phyloP scores from a whole-genome alignment of 768 basidiomycete genomes.

The Pleurotus platypus region DNA sequence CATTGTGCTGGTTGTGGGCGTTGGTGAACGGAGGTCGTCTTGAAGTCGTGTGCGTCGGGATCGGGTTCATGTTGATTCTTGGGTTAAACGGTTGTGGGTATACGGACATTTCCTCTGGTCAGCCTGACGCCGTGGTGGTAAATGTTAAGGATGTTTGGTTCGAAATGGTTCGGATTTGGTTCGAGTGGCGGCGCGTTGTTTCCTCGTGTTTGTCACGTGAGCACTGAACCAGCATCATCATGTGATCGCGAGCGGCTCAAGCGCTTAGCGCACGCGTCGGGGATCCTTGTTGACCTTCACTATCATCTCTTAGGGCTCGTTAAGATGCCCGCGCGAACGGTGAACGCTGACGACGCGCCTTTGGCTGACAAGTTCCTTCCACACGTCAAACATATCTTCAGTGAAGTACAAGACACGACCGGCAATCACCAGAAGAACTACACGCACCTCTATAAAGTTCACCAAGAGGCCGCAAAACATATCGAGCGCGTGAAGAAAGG shows the following conservation, averaged over 20 bases:
- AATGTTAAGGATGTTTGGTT: constrained; percentile 3
- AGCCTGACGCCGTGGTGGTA: constrained; percentile 5
- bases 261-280: no score
- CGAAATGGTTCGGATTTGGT: constrained; percentile 2
- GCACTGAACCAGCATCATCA: neutral
- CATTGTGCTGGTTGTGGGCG: constrained; percentile 23
- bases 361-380: neutral
- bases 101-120: constrained; percentile 4
- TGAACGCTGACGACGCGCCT: neutral
- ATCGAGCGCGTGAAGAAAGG: constrained; percentile 49
- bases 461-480: constrained; percentile 55
- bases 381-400: constrained; percentile 64
- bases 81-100: constrained; percentile 2
- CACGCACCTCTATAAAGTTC: constrained; percentile 78
- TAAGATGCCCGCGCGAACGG: constrained; percentile 2
- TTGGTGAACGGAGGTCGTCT: constrained; percentile 43
- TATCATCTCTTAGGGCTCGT: neutral
- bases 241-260: neutral
- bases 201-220: constrained; percentile 8
- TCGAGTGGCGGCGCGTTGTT: constrained; percentile 6
- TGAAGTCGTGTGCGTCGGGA: constrained; percentile 13
- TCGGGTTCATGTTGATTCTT: constrained; percentile 6
- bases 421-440: constrained; percentile 91
- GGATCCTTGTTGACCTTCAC: no score
- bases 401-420: constrained; percentile 68